Base-by-base conservation (phyloP, 2,329 filamentous ascomycete genomes). In the Capronia coronata region DNA sequence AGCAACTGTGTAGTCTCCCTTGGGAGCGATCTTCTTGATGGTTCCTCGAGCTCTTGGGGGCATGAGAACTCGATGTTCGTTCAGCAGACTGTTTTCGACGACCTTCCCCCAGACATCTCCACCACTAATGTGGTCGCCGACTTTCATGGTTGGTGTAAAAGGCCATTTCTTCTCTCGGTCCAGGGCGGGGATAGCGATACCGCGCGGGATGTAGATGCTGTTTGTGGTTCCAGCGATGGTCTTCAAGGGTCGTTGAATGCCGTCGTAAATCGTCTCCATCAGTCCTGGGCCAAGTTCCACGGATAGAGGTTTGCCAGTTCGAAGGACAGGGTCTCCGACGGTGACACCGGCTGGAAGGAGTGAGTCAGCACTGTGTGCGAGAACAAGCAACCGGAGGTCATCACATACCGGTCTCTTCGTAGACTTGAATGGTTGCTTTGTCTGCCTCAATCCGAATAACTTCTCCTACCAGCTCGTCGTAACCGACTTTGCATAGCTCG, bases 241-340 rank as follows among this genome's bases (percentile, higher is more conserved):
- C 72, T 84, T 84, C 62, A 98, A 83, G 43, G 93, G 93, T 67
- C 93, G 84, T 71, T 98, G 93, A 64, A 98, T 98, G 75, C 93
- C 93, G 69, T 98, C 93, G 77, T 97, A 98, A 70, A 98, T 98
- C 61, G 93, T 96, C 74, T 97, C 91, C 80, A 98, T 88, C 69
- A 98, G 76, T 67, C 93, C 93, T 57, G 93, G 93, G 43, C 93
- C 93, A 41, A 98, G 84, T 71, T 98, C 93, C 71, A 98, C 93
- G 51, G 93, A 96, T 48, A 98, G 77, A 57, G 93, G 93, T 78
- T 97, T 96, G 70, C 89, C 87, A 50, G 91, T 96, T 64, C 91
- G 82, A 54, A 74, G 64, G 60, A 98, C 93, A 43, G 93, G 93
- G 67, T 98, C 93, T 66, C 93, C 93, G 60, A 98, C 90, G 61